Conservation (phyloP, 176 grass and related monocot genomes). For the Tuctoria greenei region DNA sequence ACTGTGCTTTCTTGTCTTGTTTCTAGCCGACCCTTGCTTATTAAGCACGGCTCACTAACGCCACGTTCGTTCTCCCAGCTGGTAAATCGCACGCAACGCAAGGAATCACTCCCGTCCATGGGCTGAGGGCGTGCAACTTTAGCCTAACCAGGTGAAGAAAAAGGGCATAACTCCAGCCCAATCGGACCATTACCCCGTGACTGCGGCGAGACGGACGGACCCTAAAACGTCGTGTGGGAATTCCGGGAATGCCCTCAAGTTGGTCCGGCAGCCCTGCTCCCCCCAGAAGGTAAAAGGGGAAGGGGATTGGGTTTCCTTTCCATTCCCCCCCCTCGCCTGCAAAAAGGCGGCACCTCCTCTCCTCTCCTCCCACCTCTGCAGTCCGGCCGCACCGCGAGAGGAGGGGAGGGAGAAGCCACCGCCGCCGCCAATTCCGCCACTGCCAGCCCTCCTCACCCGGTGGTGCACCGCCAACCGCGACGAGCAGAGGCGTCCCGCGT, state of each 20-base stretch:
- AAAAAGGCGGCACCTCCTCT: conserved; percentile 16
- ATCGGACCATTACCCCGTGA: neutral
- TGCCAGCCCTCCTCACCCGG: neutral
- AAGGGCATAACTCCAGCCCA: neutral
- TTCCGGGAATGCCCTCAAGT: neutral
- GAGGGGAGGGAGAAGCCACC: conserved; percentile 10
- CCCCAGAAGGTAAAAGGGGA: neutral
- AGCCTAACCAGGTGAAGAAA: too few relatives aligned
- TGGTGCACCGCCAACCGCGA: neutral
- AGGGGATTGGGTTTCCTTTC: conserved; percentile 9
- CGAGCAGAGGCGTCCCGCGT: neutral
- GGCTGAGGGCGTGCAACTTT: too few relatives aligned
- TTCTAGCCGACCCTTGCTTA: too few relatives aligned
- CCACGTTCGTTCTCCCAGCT: too few relatives aligned
- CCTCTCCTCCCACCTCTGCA: neutral
- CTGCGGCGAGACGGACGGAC: neutral
- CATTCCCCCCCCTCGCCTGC: too few relatives aligned
- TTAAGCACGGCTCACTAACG: too few relatives aligned
- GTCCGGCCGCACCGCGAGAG: neutral
- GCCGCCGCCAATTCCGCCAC: neutral
- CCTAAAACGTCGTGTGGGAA: conserved; percentile 5
- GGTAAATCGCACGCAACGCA: too few relatives aligned
- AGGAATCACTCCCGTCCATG: too few relatives aligned
- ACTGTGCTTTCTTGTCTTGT: too few relatives aligned
- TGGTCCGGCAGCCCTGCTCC: neutral